Evolutionary conservation across 352 stramenopile species (phyloP).

Genomic region (Globisporangium nodosum): DNA sequence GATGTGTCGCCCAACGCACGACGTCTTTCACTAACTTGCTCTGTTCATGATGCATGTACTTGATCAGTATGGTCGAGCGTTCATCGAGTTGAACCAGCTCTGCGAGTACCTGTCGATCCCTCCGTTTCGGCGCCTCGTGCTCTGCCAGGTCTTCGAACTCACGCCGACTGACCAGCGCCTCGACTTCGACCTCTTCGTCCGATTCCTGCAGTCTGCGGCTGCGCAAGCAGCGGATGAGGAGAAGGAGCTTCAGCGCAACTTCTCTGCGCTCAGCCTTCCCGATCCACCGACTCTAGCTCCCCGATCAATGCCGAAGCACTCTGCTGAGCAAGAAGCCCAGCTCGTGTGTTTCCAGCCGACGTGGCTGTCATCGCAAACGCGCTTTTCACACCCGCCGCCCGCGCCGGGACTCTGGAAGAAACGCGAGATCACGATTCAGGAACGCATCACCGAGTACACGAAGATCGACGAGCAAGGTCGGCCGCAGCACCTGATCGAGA

Average conservation of each 20-base stretch:
- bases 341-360: constrained; percentile 44
- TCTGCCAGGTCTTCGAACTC: constrained; percentile 53
- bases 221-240: constrained; percentile 45
- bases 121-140: constrained; percentile 47
- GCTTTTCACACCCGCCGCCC: constrained; percentile 31
- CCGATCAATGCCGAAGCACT: constrained; percentile 1
- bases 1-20: neutral
- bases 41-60: too few relatives aligned
- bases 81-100: constrained; percentile 53
- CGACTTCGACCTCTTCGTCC: constrained; percentile 55
- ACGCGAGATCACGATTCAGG: constrained; percentile 81
- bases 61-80: constrained; percentile 17
- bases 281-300: constrained; percentile 16
- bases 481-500: constrained; percentile 73
- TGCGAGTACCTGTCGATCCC: constrained; percentile 69
- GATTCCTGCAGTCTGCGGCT: constrained; percentile 57
- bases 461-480: constrained; percentile 82
- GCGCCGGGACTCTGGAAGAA: constrained; percentile 83
- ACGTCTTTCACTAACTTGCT: neutral
- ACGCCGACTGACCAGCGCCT: constrained; percentile 24
- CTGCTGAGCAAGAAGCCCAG: constrained; percentile 1
- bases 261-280: constrained; percentile 11
- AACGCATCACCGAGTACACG: constrained; percentile 84
- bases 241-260: constrained; percentile 16
- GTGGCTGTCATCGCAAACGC: constrained; percentile 30